Base-by-base conservation (phyloP, 2,329 filamentous ascomycete genomes). In the Colletotrichum theobromicola region DNA sequence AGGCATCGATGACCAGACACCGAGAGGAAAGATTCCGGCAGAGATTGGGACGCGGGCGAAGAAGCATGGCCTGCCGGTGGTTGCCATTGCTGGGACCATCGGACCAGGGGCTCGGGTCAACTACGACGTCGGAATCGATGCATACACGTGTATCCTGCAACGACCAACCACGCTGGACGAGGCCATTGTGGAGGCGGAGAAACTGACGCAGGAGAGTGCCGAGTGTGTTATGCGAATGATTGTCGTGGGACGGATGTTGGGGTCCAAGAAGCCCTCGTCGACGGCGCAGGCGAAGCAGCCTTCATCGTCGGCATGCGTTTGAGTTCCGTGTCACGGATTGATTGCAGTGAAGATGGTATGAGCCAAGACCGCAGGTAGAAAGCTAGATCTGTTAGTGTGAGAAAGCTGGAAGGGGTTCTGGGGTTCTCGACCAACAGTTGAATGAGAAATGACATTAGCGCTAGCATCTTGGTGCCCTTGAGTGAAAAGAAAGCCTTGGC, bases 1-100 rank as follows among this genome's bases (percentile, higher is more conserved):
- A 1, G 86, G 87, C 12, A 84, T 90, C 18, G 88, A 90, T 75
- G 83, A 84, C 60, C 88, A 90, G 76, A 89, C 87, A 1, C 85
- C 87, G 0, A 81, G 83, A 57, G 88, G 88, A 3, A 90, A 90
- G 78, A 89, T 90, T 76, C 88, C 88, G 10, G 87, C 85, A 4
- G 88, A 90, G 77, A 84, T 90, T 30, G 88, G 87, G 12, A 81
- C 83, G 67, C 83, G 87, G 12, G 88, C 88, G 4, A 87, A 85
- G 77, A 80, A 81, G 66, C 83, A 83, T 74, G 83, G 84, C 6
- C 81, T 87, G 4, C 87, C 87, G 0, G 88, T 90, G 3, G 80
- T 84, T 53, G 83, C 83, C 15, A 81, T 85, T 62, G 83, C 82
- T 4, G 83, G 83, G 4, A 85, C 82, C 9, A 83, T 85, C 62